Evolutionary conservation across 176 grass and related monocot genomes (phyloP).

Genomic region (Sorghum bicolor): DNA sequence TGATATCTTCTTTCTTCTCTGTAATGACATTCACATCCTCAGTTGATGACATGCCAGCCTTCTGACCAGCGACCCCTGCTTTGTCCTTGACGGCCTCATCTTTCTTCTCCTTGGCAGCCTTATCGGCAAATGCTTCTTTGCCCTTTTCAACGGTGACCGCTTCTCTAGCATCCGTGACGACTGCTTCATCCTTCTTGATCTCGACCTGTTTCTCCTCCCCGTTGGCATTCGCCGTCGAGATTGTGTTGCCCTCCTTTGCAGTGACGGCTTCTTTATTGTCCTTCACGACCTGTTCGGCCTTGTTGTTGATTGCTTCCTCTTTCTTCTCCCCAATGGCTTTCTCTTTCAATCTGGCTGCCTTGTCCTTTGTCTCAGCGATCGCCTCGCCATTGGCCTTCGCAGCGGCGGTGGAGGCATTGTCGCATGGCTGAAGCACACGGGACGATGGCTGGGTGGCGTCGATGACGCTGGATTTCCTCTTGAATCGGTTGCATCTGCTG

Average conservation of each 20-base stretch:
- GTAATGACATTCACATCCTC: not conserved
- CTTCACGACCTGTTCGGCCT: not conserved
- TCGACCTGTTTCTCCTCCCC: constrained; percentile 20
- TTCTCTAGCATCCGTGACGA: not conserved
- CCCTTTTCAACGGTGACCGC: not conserved
- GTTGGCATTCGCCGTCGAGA: not conserved
- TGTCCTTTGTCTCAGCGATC: not conserved
- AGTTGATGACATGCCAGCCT: not conserved
- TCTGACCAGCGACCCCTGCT: not conserved
- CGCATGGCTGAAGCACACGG: not conserved
- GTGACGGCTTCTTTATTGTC: not conserved
- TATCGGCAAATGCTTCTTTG: constrained; percentile 4
- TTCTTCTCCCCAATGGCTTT: constrained; percentile 12
- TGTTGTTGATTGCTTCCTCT: not conserved
- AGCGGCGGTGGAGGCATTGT: not conserved
- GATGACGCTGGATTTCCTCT: constrained; percentile 45
- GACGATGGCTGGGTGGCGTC: constrained; percentile 12
- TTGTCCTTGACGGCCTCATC: constrained; percentile 28
- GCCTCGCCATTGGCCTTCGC: not conserved
- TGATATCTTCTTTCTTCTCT: not conserved
- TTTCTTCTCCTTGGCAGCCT: constrained; percentile 3
- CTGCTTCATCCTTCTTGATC: constrained; percentile 16
- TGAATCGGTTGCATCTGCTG: constrained; percentile 51
- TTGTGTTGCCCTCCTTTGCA: not conserved
- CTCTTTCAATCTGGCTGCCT: not conserved